phyloP scores from a whole-genome alignment of 495 filamentous ascomycete genomes.

The Chaetomium tenue region DNA sequence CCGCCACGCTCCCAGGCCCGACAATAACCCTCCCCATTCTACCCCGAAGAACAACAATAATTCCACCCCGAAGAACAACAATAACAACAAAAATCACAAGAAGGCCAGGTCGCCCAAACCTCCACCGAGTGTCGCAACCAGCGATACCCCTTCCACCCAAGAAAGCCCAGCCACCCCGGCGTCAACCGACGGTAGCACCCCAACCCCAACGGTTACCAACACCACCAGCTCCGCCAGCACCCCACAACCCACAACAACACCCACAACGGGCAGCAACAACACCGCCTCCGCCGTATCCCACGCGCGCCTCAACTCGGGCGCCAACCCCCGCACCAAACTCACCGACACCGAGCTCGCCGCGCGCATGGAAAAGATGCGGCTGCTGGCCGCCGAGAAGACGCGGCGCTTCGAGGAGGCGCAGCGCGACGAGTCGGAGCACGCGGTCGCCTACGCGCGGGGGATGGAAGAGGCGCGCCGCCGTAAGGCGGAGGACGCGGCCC shows the following conservation, averaged over 20 bases:
- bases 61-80: too few species aligned
- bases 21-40: slow-evolving; percentile 28
- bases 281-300: slow-evolving; percentile 35
- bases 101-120: slow-evolving; percentile 9
- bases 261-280: slow-evolving; percentile 23
- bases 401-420: slow-evolving; percentile 51
- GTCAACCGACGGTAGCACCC: slow-evolving; percentile 9
- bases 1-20: slow-evolving; percentile 34
- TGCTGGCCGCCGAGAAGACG: slow-evolving; percentile 47
- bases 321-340: slow-evolving; percentile 52
- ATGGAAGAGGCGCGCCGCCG: slow-evolving; percentile 52
- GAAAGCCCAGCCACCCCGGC: neutral
- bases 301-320: slow-evolving; percentile 45
- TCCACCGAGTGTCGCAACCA: neutral
- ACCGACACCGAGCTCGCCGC: slow-evolving; percentile 52
- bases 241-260: slow-evolving; percentile 10
- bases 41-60: slow-evolving; percentile 25
- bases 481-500: slow-evolving; percentile 43
- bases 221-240: neutral
- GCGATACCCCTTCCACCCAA: neutral
- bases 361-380: slow-evolving; percentile 53
- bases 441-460: slow-evolving; percentile 49
- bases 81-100: neutral
- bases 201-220: slow-evolving; percentile 13
- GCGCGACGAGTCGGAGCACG: slow-evolving; percentile 52